A percentile compares a stretch with the other conserved stretches of the same genome.
These are phyloP conservation scores for Sparassis latifolia DNA, from an alignment of 1,284 basidiomycete genomes.

Conservation along the genomic window DNA sequence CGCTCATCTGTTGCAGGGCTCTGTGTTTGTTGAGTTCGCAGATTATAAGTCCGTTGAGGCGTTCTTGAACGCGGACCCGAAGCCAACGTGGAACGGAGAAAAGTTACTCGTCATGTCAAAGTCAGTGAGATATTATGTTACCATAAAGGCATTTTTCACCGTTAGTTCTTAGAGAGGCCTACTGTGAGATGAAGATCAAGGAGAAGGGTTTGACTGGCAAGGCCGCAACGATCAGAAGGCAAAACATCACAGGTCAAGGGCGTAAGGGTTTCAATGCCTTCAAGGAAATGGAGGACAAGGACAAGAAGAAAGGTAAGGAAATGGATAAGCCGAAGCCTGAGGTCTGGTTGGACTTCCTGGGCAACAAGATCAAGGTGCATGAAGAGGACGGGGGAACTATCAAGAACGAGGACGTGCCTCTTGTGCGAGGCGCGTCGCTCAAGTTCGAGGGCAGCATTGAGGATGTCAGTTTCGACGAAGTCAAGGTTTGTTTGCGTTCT, in stretches of 20 bases:
- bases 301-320: conserved; percentile 34
- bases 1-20: conserved; percentile 48
- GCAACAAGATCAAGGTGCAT: conserved; percentile 55
- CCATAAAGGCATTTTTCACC: background rate
- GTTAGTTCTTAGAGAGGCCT: conserved; percentile 61
- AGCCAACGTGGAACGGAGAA: conserved; percentile 70
- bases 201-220: conserved; percentile 85
- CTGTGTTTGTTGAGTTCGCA: conserved; percentile 89
- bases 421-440: conserved; percentile 66
- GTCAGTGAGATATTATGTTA: conserved; percentile 33
- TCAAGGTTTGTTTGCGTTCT: conserved; percentile 46
- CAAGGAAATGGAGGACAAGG: conserved; percentile 60
- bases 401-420: conserved; percentile 66
- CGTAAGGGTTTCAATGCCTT: conserved; percentile 84
- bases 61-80: conserved; percentile 77
- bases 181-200: conserved; percentile 96
- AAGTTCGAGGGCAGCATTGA: conserved; percentile 69
- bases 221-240: conserved; percentile 49
- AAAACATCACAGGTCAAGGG: conserved; percentile 40
- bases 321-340: conserved; percentile 45
- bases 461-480: conserved; percentile 59
- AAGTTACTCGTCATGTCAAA: conserved; percentile 87
- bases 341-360: conserved; percentile 66
- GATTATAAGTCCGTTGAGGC: conserved; percentile 65
- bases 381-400: conserved; percentile 64